Percentiles rank a stretch among this genome's conserved stretches.
Conservation (phyloP, 371 early-diverging fungal species). For the Mucor indicus region DNA sequence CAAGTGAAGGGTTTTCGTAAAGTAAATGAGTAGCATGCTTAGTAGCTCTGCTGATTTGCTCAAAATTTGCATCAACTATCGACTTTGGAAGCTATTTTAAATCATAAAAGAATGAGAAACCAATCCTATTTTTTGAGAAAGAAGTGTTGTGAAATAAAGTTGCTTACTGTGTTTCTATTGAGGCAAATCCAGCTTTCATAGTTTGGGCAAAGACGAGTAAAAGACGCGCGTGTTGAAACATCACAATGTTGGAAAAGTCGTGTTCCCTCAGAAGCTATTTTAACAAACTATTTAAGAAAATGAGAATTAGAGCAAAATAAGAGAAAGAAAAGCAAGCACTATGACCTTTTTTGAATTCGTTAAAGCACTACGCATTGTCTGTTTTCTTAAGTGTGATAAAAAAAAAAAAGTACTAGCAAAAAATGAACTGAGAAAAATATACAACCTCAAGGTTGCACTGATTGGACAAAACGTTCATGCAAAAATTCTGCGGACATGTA, state of each 20-base stretch:
- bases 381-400: too few species aligned
- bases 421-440: too few species aligned
- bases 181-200: slow-evolving; percentile 16
- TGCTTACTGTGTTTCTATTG: slow-evolving; percentile 13
- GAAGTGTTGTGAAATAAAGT: not conserved
- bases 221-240: slow-evolving; percentile 10
- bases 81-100: slow-evolving; percentile 15
- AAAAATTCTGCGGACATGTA: too few species aligned
- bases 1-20: slow-evolving; percentile 4
- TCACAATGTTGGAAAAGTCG: slow-evolving; percentile 20
- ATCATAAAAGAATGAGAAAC: too few species aligned
- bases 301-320: too few species aligned
- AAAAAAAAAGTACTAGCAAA: too few species aligned
- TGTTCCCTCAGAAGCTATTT: slow-evolving; percentile 19
- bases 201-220: slow-evolving; percentile 1
- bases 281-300: too few species aligned
- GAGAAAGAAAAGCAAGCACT: too few species aligned
- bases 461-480: too few species aligned
- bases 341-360: too few species aligned
- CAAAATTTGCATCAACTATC: slow-evolving; percentile 10
- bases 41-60: slow-evolving; percentile 10
- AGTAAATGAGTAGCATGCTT: slow-evolving; percentile 12
- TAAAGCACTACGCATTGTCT: too few species aligned
- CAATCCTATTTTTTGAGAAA: not conserved
- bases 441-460: too few species aligned